Evolutionary conservation across 1,284 basidiomycete species (phyloP), one percentile per base, ranked within the genome.

Genomic region (Microbotryum violaceum): DNA sequence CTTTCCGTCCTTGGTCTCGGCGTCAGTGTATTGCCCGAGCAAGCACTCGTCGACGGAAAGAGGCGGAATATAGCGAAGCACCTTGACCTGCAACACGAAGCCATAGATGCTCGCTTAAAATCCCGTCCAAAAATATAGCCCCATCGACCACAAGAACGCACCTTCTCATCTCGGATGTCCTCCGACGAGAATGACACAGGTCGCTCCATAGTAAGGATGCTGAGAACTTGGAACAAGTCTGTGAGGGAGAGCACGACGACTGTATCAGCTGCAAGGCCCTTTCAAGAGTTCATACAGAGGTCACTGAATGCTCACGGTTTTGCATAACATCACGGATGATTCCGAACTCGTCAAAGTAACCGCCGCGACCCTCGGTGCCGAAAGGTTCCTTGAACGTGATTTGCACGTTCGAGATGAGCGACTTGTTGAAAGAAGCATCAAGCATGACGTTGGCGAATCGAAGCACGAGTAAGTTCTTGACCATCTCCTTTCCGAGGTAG

Each of bases 331-430:
- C 92, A 74, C 92, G 87, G 76, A 97, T 93, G 75, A 97, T 94
- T 65, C 92, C 92, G 78, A 96, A 97, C 78, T 96, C 92, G 77
- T 97, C 92, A 80, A 97, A 97, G 82, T 97, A 97, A 29, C 93
- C 92, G 46, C 92, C 92, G 70, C 92, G 88, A 47, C 92, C 92
- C 76, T 97, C 92, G 54, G 92, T 97, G 47, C 92, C 92, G 74
- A 97, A 94, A 12, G 91, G 89, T 78, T 97, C 93, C 80, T 97
- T 97, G 84, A 97, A 96, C 10, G 91, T 94, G 78, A 97, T 94
- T 77, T 97, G 93, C 47, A 97, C 89, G 74, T 91, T 97, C 77
- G 84, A 86, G 78, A 97, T 88, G 62, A 85, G 88, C 77, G 91
- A 90, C 78, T 89, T 94, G 79, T 96, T 91, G 88, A 92, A 93